Evolutionary conservation across 2,329 filamentous ascomycete genomes (phyloP).

Genomic region (Colletotrichum higginsianum): DNA sequence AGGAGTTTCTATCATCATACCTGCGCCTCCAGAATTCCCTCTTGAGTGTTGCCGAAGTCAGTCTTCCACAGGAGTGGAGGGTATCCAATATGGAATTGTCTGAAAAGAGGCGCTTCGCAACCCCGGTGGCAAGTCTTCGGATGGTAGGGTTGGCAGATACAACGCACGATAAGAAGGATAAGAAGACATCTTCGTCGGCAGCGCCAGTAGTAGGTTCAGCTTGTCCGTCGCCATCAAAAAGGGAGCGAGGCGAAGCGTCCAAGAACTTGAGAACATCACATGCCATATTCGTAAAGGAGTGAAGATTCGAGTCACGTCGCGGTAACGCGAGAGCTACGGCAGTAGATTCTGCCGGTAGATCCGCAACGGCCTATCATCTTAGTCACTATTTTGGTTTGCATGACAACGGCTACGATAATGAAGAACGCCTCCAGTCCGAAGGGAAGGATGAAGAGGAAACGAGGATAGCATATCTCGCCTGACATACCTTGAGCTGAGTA

Average conservation of each 20-base stretch:
- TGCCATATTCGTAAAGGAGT: slow-evolving; percentile 59
- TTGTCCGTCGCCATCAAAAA: slow-evolving; percentile 56
- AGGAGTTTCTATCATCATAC: slow-evolving; percentile 51
- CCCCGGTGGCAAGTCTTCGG: slow-evolving; percentile 62
- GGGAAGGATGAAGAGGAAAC: not conserved
- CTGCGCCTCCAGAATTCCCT: slow-evolving; percentile 68
- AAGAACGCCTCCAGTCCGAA: not conserved
- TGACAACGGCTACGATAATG: not conserved
- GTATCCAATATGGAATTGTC: slow-evolving; percentile 54
- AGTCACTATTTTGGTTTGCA: slow-evolving; percentile 13
- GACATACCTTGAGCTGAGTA: slow-evolving; percentile 68
- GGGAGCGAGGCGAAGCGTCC: slow-evolving; percentile 63
- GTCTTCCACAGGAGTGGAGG: slow-evolving; percentile 54
- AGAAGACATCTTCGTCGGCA: slow-evolving; percentile 59
- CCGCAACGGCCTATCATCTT: slow-evolving; percentile 54
- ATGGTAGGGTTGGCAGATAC: slow-evolving; percentile 66
- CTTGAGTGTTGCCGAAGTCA: slow-evolving; percentile 57
- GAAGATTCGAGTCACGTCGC: slow-evolving; percentile 54
- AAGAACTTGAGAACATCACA: slow-evolving; percentile 72
- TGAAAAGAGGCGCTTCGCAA: slow-evolving; percentile 65
- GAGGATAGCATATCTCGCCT: not conserved
- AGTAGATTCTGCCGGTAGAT: slow-evolving; percentile 54
- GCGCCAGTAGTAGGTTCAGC: slow-evolving; percentile 9
- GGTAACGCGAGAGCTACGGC: slow-evolving; percentile 53
- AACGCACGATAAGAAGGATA: slow-evolving; percentile 68